A percentile compares a stretch with the other conserved stretches of the same genome.
These are phyloP conservation scores for Medicago ruthenica DNA, from an alignment of 306 rosid genomes.

Conservation along the genomic window DNA sequence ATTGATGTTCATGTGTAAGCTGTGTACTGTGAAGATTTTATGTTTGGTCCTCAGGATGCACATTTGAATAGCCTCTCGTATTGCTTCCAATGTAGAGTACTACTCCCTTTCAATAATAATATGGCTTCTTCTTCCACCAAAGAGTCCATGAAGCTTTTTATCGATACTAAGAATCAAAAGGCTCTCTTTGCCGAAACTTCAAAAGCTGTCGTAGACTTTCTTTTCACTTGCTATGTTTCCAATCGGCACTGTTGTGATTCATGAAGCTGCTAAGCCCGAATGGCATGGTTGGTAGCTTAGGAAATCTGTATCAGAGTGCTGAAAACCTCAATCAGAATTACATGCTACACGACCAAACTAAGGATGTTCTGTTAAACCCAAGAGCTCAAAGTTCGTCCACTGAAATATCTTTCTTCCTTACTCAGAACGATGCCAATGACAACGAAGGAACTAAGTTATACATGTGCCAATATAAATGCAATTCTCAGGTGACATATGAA, in stretches of 20 bases:
- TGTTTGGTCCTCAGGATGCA: too few relatives aligned
- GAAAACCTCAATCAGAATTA: slow-evolving; percentile 47
- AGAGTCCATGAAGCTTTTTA: slow-evolving; percentile 46
- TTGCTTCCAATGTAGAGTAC: too few relatives aligned
- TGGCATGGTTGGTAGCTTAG: slow-evolving; percentile 50
- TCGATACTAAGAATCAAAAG: slow-evolving; percentile 42
- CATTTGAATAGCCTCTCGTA: too few relatives aligned
- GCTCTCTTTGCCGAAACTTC: slow-evolving; percentile 44
- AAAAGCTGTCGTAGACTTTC: slow-evolving; percentile 46
- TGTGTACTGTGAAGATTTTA: too few relatives aligned
- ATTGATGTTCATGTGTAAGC: too few relatives aligned
- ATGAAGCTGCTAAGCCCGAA: slow-evolving; percentile 34
- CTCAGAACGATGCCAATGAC: fast-evolving
- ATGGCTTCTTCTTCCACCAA: slow-evolving; percentile 9
- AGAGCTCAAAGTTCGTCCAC: background rate
- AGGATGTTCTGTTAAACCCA: slow-evolving; percentile 48
- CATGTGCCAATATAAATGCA: background rate
- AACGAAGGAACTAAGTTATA: background rate
- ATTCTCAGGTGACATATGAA: background rate
- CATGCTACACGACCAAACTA: slow-evolving; percentile 40
- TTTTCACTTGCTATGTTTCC: slow-evolving; percentile 54
- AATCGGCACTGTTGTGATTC: slow-evolving; percentile 12
- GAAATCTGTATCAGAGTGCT: slow-evolving; percentile 51
- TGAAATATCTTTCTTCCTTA: background rate
- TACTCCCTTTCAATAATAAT: too few relatives aligned